Percentiles rank a stretch among this genome's conserved stretches.
Evolutionary conservation across 805 yeast genomes (phyloP).

Genomic region (Candida silvicultrix): DNA sequence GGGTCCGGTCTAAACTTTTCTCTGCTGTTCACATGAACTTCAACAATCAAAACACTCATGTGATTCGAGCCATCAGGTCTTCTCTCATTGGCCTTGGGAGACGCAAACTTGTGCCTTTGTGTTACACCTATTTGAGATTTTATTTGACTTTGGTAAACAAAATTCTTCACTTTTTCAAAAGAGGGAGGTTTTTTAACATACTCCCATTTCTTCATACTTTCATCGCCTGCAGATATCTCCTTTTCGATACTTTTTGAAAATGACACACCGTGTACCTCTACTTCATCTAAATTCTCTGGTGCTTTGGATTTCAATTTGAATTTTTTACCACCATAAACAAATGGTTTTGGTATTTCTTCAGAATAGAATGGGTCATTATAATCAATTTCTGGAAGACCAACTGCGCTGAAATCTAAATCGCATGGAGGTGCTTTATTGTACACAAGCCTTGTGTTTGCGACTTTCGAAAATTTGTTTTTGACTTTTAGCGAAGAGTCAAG

Average conservation of each 20-base stretch:
- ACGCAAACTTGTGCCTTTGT: slow-evolving; percentile 33
- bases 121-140: slow-evolving; percentile 48
- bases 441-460: slow-evolving; percentile 1
- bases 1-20: slow-evolving; percentile 60
- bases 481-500: background rate
- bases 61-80: slow-evolving; percentile 36
- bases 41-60: slow-evolving; percentile 57
- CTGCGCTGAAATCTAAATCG: slow-evolving; percentile 34
- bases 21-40: slow-evolving; percentile 58
- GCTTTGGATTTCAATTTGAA: slow-evolving; percentile 40
- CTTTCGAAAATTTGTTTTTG: background rate
- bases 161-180: slow-evolving; percentile 24
- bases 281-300: slow-evolving; percentile 24
- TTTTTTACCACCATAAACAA: slow-evolving; percentile 62
- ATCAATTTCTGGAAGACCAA: slow-evolving; percentile 43
- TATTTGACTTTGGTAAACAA: slow-evolving; percentile 4
- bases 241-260: slow-evolving; percentile 1
- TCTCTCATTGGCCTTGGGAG: slow-evolving; percentile 26
- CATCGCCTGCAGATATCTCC: too few relatives aligned
- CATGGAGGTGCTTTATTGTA: slow-evolving; percentile 12
- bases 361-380: slow-evolving; percentile 63
- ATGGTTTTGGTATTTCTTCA: slow-evolving; percentile 41
- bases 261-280: slow-evolving; percentile 18
- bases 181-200: slow-evolving; percentile 46
- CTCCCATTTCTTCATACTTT: slow-evolving; percentile 39